phyloP scores from a whole-genome alignment of 2,329 filamentous ascomycete species.

The Colletotrichum viniferum region DNA sequence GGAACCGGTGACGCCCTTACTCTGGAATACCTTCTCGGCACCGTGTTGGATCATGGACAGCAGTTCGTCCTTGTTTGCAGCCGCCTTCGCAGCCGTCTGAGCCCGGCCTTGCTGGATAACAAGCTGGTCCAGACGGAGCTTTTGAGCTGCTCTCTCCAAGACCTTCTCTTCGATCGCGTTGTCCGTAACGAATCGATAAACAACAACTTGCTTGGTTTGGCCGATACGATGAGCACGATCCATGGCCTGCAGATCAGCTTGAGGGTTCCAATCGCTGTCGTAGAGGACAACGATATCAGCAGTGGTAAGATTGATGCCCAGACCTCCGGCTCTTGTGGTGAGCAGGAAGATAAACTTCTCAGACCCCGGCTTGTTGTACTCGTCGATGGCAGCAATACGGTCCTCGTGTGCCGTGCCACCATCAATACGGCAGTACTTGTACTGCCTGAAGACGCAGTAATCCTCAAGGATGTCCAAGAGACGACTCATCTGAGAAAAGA shows the following conservation, averaged over 20 bases:
- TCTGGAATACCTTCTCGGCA: conserved; percentile 90
- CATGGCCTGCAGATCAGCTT: conserved; percentile 98
- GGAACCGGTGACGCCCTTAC: conserved; percentile 67
- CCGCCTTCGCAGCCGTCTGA: conserved; percentile 87
- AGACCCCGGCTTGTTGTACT: conserved; percentile 94
- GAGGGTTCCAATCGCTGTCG: conserved; percentile 98
- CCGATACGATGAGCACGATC: conserved; percentile 98
- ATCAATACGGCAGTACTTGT: conserved; percentile 96
- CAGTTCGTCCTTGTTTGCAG: conserved; percentile 94
- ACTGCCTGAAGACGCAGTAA: conserved; percentile 95
- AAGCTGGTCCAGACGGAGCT: conserved; percentile 92
- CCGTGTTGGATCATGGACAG: conserved; percentile 99
- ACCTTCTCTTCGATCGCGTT: conserved; percentile 99
- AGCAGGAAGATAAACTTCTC: conserved; percentile 97
- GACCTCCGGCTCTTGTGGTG: conserved; percentile 91
- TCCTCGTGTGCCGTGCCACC: conserved; percentile 97
- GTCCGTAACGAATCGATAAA: conserved; percentile 96
- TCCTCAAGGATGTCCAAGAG: conserved; percentile 96
- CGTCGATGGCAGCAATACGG: conserved; percentile 95
- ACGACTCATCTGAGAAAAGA: conserved; percentile 99
- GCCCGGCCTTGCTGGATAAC: conserved; percentile 98
- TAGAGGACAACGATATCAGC: conserved; percentile 97
- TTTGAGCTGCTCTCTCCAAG: conserved; percentile 93
- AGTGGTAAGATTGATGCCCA: conserved; percentile 94
- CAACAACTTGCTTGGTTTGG: conserved; percentile 96